Base-by-base conservation (phyloP, 805 yeast species). In the Saturnispora sanitii region DNA sequence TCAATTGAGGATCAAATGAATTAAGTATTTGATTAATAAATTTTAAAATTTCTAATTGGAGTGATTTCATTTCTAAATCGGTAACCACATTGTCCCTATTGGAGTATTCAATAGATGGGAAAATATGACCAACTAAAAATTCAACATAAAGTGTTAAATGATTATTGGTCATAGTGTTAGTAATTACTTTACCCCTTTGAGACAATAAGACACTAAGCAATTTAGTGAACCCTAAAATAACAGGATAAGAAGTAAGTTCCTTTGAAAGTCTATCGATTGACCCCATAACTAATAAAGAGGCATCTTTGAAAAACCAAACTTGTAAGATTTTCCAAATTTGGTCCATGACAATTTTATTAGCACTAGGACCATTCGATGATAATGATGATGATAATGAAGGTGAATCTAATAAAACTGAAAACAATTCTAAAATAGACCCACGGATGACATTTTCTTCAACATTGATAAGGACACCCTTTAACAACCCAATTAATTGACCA, bases 111-210 rank as follows among this genome's bases (percentile, higher is more conserved):
- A 83, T 63, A 20, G 74, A 71, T 6, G 70, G 71, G 48, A 87
- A 75, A 0, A 87, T 74, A 33, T 81, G 82, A 11, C 70, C 61
- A n/a, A 82, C 53, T 12, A 87, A 55, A 50, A 75, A 86, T 40
- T 85, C 90, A 40, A 83, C 56, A 51, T 88, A 90, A 3, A 92
- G 86, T 75, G 87, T n/a, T n/a, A n/a, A n/a, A n/a, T n/a, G n/a
- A n/a, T n/a, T n/a, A n/a, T n/a, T n/a, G n/a, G n/a, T n/a, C n/a
- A n/a, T n/a, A n/a, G n/a, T n/a, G n/a, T n/a, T n/a, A n/a, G n/a
- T n/a, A n/a, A n/a, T n/a, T n/a, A n/a, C n/a, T n/a, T n/a, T n/a
- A n/a, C n/a, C n/a, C n/a, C 32, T 49, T 41, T 58, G 71, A 41
- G 37, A 51, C 35, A 60, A 52, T 20, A 57, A 50, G 15, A 49